phyloP scores from a whole-genome alignment of 208 protist genomes.

The Angomonas deanei region DNA sequence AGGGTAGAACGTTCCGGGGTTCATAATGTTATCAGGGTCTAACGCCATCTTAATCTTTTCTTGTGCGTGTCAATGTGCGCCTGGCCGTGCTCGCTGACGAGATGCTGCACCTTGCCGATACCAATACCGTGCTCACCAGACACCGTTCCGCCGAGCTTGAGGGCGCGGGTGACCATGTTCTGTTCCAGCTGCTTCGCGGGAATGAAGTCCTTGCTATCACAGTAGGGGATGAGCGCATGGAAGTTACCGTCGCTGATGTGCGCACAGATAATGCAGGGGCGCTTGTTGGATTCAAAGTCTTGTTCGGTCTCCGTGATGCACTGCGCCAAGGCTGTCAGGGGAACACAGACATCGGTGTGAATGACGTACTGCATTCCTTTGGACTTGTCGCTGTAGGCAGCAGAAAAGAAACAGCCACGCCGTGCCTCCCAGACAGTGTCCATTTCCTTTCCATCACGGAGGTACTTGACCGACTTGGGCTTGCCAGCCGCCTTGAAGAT shows the following conservation, averaged over 20 bases:
- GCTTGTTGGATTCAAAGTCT: constrained; percentile 25
- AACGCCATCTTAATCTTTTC: constrained; percentile 61
- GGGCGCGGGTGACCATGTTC: constrained; percentile 44
- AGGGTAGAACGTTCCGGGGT: constrained; percentile 67
- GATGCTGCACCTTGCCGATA: constrained; percentile 22
- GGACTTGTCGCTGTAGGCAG: constrained; percentile 3
- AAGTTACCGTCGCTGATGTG: constrained; percentile 86
- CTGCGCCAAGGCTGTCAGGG: constrained; percentile 56
- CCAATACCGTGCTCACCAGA: constrained; percentile 69
- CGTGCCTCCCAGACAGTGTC: constrained; percentile 17
- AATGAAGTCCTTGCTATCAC: constrained; percentile 24
- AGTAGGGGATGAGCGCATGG: constrained; percentile 52
- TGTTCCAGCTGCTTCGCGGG: constrained; percentile 32
- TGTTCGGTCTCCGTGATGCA: constrained; percentile 41
- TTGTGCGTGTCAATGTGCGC: constrained; percentile 54
- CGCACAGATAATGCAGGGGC: constrained; percentile 31
- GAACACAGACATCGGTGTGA: constrained; percentile 74
- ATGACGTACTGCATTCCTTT: constrained; percentile 17
- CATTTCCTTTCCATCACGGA: constrained; percentile 10
- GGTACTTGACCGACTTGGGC: constrained; percentile 12
- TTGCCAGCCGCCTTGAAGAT: constrained; percentile 9
- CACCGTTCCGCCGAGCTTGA: constrained; percentile 53
- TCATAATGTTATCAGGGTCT: constrained; percentile 77
- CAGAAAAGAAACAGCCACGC: constrained; percentile 13
- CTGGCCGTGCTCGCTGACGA: constrained; percentile 44